Base-by-base conservation (phyloP, 2,329 filamentous ascomycete genomes). In the Neoascochyta sp. region DNA sequence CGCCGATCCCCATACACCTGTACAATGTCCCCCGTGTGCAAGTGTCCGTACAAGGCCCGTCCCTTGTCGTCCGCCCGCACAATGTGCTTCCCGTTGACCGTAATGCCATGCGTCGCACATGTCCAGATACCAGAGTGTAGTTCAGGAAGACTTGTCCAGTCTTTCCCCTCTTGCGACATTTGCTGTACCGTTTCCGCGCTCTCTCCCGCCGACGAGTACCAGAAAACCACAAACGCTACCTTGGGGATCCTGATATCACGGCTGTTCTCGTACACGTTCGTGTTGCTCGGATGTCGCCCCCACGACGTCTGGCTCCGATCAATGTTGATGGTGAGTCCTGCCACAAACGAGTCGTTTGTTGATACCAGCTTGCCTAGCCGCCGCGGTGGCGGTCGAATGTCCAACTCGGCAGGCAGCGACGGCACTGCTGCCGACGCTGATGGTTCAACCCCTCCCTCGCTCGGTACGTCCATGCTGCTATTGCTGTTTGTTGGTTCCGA, bases 1-100 rank as follows among this genome's bases (percentile, higher is more conserved):
- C 36, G 63, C n/a, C 50, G 36, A 9, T 68, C 63, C 23, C 77
- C 69, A 72, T 80, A 93, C 5, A 94, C 75, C 2, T 79, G 76
- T 26, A 95, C 75, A 14, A 78, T 70, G 55, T 95, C 90, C 2
- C 85, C 86, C 18, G 83, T 78, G 54, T 87, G 77, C 9, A 95
- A 62, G 32, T 79, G 77, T 15, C 83, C 79, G 25, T 75, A 86
- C 1, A 78, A 65, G 13, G 66, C 64, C 9, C 67, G 69, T 7
- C 71, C 68, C 7, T 67, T 67, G 0, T 71, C 69, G 15, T 68
- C 64, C 3, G 73, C 70, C 34, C 76, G 70, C 37, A 73, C 73
- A 14, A 95, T 65, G 22, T 71, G 68, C n/a, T 76, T 71, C 16
- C 76, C 80, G 50, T 95, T 95, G 54, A 96, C 72, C 45, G 69